These are phyloP conservation scores for Vitis hybrid DNA, from an alignment of 177 flowering plant species.

Conservation along the genomic window DNA sequence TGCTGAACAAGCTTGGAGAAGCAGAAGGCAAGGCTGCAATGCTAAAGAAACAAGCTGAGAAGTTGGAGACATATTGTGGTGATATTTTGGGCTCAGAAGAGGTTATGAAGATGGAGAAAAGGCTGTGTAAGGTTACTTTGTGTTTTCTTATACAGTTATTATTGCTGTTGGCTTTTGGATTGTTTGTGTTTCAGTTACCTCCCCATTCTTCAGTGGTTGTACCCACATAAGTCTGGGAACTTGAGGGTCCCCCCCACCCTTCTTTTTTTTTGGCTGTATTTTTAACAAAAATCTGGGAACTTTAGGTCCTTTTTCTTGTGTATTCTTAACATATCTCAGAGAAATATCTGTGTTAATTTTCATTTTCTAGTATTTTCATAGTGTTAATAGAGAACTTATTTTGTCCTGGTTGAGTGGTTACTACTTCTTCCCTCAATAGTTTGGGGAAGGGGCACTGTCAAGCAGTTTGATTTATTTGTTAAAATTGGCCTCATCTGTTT, in stretches of 20 bases:
- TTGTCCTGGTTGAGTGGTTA: no score
- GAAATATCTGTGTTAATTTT: conserved; percentile 9
- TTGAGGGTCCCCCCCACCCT: neutral
- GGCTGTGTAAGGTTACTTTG: conserved; percentile 31
- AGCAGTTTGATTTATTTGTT: no score
- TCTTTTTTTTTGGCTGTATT: no score
- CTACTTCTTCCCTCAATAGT: no score
- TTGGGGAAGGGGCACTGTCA: no score
- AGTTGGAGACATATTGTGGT: conserved; percentile 24
- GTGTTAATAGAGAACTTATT: no score
- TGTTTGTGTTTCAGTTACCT: conserved; percentile 29
- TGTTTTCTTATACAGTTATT: conserved; percentile 45
- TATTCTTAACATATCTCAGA: conserved; percentile 6
- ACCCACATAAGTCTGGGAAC: conserved; percentile 42
- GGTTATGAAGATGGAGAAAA: conserved; percentile 30
- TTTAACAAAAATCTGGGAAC: neutral
- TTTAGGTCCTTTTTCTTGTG: conserved; percentile 9
- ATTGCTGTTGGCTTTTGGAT: conserved; percentile 33
- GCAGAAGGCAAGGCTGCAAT: conserved; percentile 35
- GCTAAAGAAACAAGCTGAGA: conserved; percentile 33
- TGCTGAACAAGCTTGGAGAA: conserved; percentile 38
- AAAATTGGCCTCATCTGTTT: no score
- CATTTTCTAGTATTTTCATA: neutral
- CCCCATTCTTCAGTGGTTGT: conserved; percentile 34
- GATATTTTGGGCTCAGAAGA: conserved; percentile 30